Conservation (phyloP, 164 flowering plant genomes). For the Magnolia sinica region DNA sequence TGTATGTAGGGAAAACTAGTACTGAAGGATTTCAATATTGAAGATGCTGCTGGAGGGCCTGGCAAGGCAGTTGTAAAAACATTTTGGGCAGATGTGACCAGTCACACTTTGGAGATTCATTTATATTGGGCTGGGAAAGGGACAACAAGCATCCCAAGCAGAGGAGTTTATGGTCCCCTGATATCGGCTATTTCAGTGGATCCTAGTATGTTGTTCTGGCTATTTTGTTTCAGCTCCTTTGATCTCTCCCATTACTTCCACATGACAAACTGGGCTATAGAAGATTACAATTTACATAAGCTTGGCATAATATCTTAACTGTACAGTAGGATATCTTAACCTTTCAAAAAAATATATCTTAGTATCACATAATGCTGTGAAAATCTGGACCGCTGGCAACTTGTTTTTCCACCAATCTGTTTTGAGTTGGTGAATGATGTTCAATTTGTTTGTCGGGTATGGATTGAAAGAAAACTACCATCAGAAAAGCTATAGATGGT, state of each 20-base stretch:
- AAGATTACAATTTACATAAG: background rate
- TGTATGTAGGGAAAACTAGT: constrained; percentile 50
- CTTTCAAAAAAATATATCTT: too few relatives aligned
- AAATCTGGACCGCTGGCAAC: background rate
- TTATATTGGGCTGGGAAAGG: constrained; percentile 87
- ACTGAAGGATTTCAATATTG: constrained; percentile 73
- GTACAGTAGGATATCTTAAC: too few relatives aligned
- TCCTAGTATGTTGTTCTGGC: constrained; percentile 48
- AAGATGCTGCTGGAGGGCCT: constrained; percentile 60
- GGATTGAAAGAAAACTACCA: background rate
- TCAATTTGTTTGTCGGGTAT: background rate
- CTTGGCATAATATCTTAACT: background rate
- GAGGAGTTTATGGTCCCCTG: constrained; percentile 86
- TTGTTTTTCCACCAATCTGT: background rate
- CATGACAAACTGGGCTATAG: background rate
- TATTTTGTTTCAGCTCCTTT: too few relatives aligned
- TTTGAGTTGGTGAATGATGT: background rate
- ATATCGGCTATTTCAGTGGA: constrained; percentile 83
- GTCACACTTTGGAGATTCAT: constrained; percentile 59
- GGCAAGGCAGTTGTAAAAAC: constrained; percentile 50
- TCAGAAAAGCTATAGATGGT: background rate
- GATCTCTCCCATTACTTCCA: background rate
- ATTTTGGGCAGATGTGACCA: constrained; percentile 45
- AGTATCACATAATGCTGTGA: background rate
- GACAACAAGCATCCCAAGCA: constrained; percentile 64